Base-by-base conservation (phyloP, 192 early-diverging fungal genomes). In the Gamsiella multidivaricata region DNA sequence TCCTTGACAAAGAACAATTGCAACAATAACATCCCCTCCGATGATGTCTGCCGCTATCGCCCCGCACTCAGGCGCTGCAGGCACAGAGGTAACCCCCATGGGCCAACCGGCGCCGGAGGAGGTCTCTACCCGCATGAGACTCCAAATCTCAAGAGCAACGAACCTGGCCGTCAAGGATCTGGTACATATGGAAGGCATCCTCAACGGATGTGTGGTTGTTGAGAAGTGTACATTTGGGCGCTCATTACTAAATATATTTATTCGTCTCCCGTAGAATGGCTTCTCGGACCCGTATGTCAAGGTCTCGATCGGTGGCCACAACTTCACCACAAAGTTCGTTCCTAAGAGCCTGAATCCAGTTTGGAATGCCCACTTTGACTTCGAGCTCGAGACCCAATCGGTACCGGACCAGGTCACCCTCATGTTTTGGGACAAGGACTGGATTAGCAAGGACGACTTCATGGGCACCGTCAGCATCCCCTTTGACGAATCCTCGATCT, bases 341-440 rank as follows among this genome's bases (percentile, higher is more conserved):
- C 55, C 57, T 31, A 88, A 92, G 56, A 88, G 72, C n/a, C 70
- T 94, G 32, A 84, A 88, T 51, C 93, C 93, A 0, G 70, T 66
- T 8, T 94, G 93, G 93, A 84, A 91, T 36, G 83, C 63, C 5
- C 46, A 62, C 22, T 89, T 89, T 61, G 86, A 89, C 32, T 84
- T 91, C 66, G 74, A 66, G 9, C 49, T 90, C 23, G 49, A 83
- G 49, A 31, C 76, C 31, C 56, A 73, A 49, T 60, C 82, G 39
- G 54, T 81, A 26, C 70, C 81, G 14, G 43, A 56, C 20, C 31
- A 69, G 18, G 80, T 88, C 69, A 64, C 73, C 3, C 50, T 93
- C 5, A 81, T 83, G n/a, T 80, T 88, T 17, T 92, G 89, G 89
- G 90, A 94, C 57, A 91, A 91, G 64, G 91, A 94, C 49, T 66